Conservation (phyloP, 441 rosid genomes). For the Flueggea neowawraea region DNA sequence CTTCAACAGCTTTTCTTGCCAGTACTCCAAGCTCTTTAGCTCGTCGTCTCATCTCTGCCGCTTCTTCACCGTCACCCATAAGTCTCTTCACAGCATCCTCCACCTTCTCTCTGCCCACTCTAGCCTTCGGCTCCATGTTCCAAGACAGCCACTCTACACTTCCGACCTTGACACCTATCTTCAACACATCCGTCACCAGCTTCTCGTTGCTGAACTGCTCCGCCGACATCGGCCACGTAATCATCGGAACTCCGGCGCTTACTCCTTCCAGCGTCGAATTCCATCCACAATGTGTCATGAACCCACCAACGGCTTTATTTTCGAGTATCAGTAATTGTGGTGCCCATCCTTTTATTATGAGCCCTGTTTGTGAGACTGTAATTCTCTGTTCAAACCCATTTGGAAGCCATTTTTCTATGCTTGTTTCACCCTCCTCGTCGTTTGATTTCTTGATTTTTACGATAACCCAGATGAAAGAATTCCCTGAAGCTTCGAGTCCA, state of each 20-base stretch:
- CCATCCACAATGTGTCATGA: constrained; percentile 41
- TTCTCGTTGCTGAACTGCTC: constrained; percentile 44
- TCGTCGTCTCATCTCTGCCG: constrained; percentile 20
- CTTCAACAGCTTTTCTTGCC: constrained; percentile 22
- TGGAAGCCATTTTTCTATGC: background rate
- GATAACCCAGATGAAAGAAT: constrained; percentile 22
- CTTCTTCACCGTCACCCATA: constrained; percentile 23
- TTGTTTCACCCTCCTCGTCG: background rate
- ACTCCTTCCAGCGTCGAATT: constrained; percentile 32
- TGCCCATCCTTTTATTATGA: constrained; percentile 35
- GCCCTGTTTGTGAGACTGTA: constrained; percentile 15
- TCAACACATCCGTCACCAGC: constrained; percentile 23
- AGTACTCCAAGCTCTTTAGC: constrained; percentile 14
- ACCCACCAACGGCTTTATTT: constrained; percentile 24
- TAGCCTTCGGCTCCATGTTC: background rate
- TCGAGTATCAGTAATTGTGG: constrained; percentile 32
- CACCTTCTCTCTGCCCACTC: constrained; percentile 10
- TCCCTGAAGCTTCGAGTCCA: constrained; percentile 21
- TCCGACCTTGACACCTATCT: constrained; percentile 32
- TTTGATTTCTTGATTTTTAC: background rate
- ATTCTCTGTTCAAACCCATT: constrained; percentile 15
- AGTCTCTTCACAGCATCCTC: constrained; percentile 19
- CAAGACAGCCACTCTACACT: constrained; percentile 12
- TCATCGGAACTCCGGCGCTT: constrained; percentile 31
- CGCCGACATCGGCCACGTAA: constrained; percentile 33